Evolutionary conservation across 2,329 filamentous ascomycete species (phyloP), one percentile per base, ranked within the genome.

Genomic region (Aspergillus luchuensis): DNA sequence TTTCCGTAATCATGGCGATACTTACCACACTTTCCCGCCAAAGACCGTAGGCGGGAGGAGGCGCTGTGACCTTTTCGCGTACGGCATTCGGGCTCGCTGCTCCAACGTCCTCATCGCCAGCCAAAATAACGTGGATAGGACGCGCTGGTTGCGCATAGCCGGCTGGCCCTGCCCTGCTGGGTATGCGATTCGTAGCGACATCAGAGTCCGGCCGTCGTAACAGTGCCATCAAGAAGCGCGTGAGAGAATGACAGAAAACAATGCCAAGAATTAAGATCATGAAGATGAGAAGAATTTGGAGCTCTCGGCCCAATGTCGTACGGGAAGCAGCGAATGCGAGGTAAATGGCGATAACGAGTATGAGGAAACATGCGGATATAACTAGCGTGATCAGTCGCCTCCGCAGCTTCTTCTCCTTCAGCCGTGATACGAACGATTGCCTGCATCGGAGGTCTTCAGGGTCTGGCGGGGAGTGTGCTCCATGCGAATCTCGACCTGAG

Each of bases 1-100:
- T 11, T 10, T 5, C 2, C 11, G 6, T 17, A 30, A 47, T 8
- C 6, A 8, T 56, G 25, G 45, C n/a, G 25, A 30, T 45, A 87
- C 88, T 75, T 83, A 91, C 89, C 76, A 95, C 91, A 70, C 89
- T 94, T 74, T 89, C 88, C 56, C 91, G 83, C 91, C 91, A 96
- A 1, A 92, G 79, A 0, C 92, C 92, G 72, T 97, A 97, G 2
- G 91, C 91, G 0, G 93, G 92, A 4, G 93, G 92, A 8, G 87
- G 86, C 19, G 82, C 66, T 67, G 70, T 72, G 57, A 74, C 60
- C 19, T 87, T 87, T 60, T 86, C 83, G 54, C 81, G 84, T 59
- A 85, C 82, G 53, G 66, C 61, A 56, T 82, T 74, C 3, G 83
- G 85, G 33, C 65, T 66, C 36, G 69, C 68, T 21, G 65, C 57